Base-by-base conservation (phyloP, 177 flowering plant genomes). In the Telopea speciosissima region DNA sequence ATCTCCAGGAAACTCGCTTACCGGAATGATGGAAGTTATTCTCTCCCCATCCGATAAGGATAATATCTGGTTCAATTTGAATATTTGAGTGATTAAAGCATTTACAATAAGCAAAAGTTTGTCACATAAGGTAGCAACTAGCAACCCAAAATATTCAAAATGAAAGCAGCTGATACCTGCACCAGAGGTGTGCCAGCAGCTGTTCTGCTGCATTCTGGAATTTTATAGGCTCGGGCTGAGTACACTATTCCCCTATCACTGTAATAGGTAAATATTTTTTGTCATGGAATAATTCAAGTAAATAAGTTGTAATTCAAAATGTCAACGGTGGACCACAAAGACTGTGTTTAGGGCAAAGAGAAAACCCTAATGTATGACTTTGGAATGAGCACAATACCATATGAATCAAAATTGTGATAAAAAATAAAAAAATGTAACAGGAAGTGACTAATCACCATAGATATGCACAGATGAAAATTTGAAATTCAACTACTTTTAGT, bases 161-260 rank as follows among this genome's bases (percentile, higher is more conserved):
- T 24, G 59, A 52, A 7, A 16, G 8, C 26, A 24, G 9, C 22
- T 16, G 59, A 52, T 79, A 92, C 99, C 90, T 93, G 99, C 64
- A 95, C 82, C 59, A 95, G 77, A 62, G 99, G 98, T 62, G 96
- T 90, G 63, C 99, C 99, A 72, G 96, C 93, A 79, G 97, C 99
- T 82, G 87, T 76, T 25, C 98, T 77, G 65, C 87, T 76, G 74
- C 97, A 90, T 79, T 96, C 99, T 14, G 98, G 97, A 72, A 96
- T 87, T 82, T 87, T 91, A 71, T 83, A 96, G 12, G 99, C 99
- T 62, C 93, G 93, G 61, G 95, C 83, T 26, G 97, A 93, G 79
- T 96, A 91, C 17, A 93, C 99, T 63, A 75, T 93, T 69, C 99
- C 99, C 76, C 73, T 84, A 75, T 96, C 99, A 82, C 99, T 96